phyloP scores from a whole-genome alignment of 192 early-diverging fungal species.

The Backusella circina region DNA sequence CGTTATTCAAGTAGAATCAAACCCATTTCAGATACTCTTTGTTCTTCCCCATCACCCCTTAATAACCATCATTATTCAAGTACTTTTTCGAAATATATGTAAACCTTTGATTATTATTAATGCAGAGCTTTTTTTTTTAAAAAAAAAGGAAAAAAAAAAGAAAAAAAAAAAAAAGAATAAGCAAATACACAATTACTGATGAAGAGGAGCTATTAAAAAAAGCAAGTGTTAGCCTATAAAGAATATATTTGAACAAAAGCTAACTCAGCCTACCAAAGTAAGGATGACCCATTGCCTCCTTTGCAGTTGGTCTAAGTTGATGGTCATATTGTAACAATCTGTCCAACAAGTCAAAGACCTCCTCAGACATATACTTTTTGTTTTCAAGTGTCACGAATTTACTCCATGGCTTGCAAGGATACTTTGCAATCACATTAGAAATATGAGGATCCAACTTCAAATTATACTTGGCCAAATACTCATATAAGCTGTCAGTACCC shows the following conservation, averaged over 20 bases:
- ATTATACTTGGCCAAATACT: conserved; percentile 94
- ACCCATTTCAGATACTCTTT: too few relatives aligned
- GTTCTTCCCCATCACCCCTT: too few relatives aligned
- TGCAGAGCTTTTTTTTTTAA: too few relatives aligned
- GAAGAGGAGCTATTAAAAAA: background rate
- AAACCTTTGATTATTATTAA: background rate
- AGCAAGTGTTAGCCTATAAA: background rate
- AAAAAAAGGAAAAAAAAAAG: background rate
- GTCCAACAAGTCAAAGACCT: conserved; percentile 88
- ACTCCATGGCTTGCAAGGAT: conserved; percentile 80
- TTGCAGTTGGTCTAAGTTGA: conserved; percentile 79
- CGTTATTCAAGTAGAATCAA: too few relatives aligned
- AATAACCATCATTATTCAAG: too few relatives aligned
- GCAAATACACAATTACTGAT: background rate
- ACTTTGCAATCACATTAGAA: conserved; percentile 79
- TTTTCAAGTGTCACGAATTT: conserved; percentile 82
- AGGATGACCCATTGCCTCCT: conserved; percentile 84
- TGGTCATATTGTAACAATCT: conserved; percentile 90
- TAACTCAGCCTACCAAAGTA: conserved; percentile 55
- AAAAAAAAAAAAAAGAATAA: background rate
- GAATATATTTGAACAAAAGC: background rate
- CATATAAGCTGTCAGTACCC: conserved; percentile 90
- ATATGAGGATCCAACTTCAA: conserved; percentile 87
- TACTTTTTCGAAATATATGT: background rate
- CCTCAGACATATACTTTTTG: conserved; percentile 73